Evolutionary conservation across 2,329 filamentous ascomycete species (phyloP).

Genomic region (Dothideomycetes sp.): DNA sequence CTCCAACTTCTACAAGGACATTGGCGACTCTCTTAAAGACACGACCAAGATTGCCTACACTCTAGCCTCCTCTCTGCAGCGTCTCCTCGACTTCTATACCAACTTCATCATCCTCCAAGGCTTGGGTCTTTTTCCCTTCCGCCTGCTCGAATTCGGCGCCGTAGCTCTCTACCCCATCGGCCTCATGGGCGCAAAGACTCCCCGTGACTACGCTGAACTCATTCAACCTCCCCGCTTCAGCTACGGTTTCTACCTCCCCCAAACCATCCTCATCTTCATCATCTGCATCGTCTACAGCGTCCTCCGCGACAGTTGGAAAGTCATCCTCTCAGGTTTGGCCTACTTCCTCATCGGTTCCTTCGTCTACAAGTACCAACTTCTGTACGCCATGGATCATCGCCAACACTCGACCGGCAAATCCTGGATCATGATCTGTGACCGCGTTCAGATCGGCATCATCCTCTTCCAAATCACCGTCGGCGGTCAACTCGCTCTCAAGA

Average conservation of each 20-base stretch:
- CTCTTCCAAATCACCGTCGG: constrained; percentile 89
- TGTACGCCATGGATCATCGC: constrained; percentile 97
- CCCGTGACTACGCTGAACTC: constrained; percentile 78
- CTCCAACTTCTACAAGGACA: constrained; percentile 52
- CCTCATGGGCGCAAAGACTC: constrained; percentile 70
- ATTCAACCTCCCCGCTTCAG: constrained; percentile 78
- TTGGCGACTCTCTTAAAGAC: constrained; percentile 68
- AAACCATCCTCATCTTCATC: constrained; percentile 85
- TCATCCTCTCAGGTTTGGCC: constrained; percentile 70
- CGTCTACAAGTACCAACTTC: constrained; percentile 91
- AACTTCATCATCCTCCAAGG: constrained; percentile 92
- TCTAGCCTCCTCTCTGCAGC: constrained; percentile 66
- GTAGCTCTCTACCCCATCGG: constrained; percentile 76
- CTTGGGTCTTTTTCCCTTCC: constrained; percentile 86
- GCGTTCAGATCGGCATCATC: constrained; percentile 73
- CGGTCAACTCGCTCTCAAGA: constrained; percentile 67
- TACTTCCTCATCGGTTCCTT: constrained; percentile 81
- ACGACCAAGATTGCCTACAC: constrained; percentile 67
- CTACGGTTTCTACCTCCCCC: constrained; percentile 92
- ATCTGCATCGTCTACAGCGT: constrained; percentile 94
- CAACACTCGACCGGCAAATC: constrained; percentile 88
- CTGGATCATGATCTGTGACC: constrained; percentile 95
- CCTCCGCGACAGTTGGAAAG: constrained; percentile 66
- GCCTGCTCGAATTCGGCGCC: constrained; percentile 80
- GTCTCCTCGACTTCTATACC: constrained; percentile 74